Base-by-base conservation (phyloP, 2,329 filamentous ascomycete genomes). In the Colletotrichum simmondsii region DNA sequence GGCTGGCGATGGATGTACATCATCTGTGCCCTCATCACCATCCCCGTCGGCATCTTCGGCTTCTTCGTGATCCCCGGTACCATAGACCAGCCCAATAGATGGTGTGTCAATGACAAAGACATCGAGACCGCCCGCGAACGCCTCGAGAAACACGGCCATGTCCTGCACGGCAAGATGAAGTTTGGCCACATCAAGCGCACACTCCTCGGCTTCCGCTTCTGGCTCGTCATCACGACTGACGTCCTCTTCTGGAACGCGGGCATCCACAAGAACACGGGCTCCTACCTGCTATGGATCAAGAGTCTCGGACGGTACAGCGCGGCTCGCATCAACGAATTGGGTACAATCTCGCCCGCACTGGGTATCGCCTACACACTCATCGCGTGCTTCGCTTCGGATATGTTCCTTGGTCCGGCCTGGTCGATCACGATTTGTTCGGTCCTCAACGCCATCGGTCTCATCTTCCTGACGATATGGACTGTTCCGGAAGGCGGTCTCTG, bases 1-100 rank as follows among this genome's bases (percentile, higher is more conserved):
- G 87, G 86, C 0, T 88, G 86, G 85, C 79, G 86, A 16, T 90
- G 88, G 88, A 87, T 90, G 81, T 90, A 89, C 75, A 86, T 89
- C 53, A 87, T 89, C 76, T 84, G 83, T 64, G 81, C 87, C 4
- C 70, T 90, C 5, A 87, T 91, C 70, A 90, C 89, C 1, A 86
- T 91, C 14, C 87, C 88, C 0, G 79, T 90, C 4, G 87, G 86
- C 0, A 80, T 90, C 5, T 74, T 87, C 0, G 88, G 88, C 0
- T 85, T 84, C 57, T 83, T 89, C 32, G 77, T 90, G 5, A 81
- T 89, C 12, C 88, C 88, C 0, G 88, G 88, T 1, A 88, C 78
- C 86, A 0, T 84, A 83, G 2, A 85, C 46, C 83, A 78, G 72
- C 86, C 87, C 0, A 88, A 87, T 68, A 80, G 75, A 32, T 76